These are phyloP conservation scores for Penicillium soppii DNA, from an alignment of 495 filamentous ascomycete species.

Conservation along the genomic window DNA sequence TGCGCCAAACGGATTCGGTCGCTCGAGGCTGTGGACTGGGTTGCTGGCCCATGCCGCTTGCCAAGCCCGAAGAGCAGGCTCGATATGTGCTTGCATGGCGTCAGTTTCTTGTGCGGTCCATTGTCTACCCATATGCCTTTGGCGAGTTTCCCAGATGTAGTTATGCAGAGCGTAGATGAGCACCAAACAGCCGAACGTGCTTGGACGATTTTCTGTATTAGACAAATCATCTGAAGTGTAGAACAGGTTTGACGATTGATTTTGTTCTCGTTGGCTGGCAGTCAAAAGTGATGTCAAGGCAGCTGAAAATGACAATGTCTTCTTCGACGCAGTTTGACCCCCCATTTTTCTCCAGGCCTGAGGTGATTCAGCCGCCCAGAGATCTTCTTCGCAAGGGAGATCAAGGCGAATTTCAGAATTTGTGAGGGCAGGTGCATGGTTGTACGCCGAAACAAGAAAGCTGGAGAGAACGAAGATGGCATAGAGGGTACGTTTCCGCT, in stretches of 20 bases:
- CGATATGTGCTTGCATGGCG: conserved; percentile 94
- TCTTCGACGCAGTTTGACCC: conserved; percentile 62
- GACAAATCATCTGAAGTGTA: conserved; percentile 45
- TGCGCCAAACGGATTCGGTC: conserved; percentile 85
- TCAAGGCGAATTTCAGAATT: conserved; percentile 93
- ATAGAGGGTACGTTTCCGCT: conserved; percentile 91
- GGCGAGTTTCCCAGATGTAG: conserved; percentile 97
- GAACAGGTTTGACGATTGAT: conserved; percentile 47
- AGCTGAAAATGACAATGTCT: conserved; percentile 66
- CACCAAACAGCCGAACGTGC: conserved; percentile 90
- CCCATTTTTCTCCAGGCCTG: conserved; percentile 75
- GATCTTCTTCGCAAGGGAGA: conserved; percentile 89
- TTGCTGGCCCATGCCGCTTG: conserved; percentile 91
- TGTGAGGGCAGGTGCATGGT: conserved; percentile 83
- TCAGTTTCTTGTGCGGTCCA: conserved; percentile 94
- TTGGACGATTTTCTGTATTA: conserved; percentile 72
- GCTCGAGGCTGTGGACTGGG: conserved; percentile 80
- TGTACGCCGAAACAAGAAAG: conserved; percentile 88
- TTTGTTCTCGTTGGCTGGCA: conserved; percentile 70
- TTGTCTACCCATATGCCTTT: conserved; percentile 81
- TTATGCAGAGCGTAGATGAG: conserved; percentile 96
- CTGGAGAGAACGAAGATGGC: conserved; percentile 89
- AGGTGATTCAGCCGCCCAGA: conserved; percentile 83
- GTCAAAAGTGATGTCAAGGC: conserved; percentile 79
- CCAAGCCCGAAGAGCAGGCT: conserved; percentile 93